Evolutionary conservation across 176 grass and related monocot genomes (phyloP).

Genomic region (Stipa capillata): DNA sequence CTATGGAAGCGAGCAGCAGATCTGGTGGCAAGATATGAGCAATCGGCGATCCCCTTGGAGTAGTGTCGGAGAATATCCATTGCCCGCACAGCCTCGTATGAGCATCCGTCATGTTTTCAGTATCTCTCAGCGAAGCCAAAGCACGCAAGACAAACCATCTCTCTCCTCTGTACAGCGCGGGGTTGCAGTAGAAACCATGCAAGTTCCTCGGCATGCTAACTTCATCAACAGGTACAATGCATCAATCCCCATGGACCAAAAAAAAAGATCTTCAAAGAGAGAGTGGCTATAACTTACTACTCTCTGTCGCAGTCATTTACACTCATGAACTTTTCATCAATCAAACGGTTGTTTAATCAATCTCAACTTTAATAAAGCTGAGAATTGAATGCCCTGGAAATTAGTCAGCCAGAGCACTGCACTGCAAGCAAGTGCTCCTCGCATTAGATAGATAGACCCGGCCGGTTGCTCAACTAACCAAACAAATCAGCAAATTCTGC

Average conservation of each 20-base stretch:
- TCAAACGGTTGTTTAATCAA: background rate
- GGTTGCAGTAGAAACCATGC: too few relatives aligned
- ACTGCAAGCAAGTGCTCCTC: background rate
- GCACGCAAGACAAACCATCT: too few relatives aligned
- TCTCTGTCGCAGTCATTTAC: background rate
- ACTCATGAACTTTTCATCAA: background rate
- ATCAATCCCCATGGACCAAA: background rate
- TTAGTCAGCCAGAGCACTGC: background rate
- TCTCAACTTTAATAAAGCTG: background rate
- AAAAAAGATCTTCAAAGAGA: too few relatives aligned
- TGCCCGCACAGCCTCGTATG: background rate
- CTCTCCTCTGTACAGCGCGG: too few relatives aligned
- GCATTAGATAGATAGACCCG: background rate
- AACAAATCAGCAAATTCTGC: background rate
- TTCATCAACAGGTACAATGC: background rate
- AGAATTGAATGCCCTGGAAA: background rate
- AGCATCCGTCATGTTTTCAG: background rate
- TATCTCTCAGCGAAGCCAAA: background rate
- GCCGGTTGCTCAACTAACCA: background rate
- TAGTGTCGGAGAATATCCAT: background rate
- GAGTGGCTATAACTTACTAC: background rate
- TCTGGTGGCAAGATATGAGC: background rate
- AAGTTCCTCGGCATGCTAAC: too few relatives aligned
- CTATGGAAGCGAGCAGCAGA: background rate
- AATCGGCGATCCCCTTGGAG: background rate